Conservation (phyloP, 2,329 filamentous ascomycete species). For the Dissoconium aciculare region DNA sequence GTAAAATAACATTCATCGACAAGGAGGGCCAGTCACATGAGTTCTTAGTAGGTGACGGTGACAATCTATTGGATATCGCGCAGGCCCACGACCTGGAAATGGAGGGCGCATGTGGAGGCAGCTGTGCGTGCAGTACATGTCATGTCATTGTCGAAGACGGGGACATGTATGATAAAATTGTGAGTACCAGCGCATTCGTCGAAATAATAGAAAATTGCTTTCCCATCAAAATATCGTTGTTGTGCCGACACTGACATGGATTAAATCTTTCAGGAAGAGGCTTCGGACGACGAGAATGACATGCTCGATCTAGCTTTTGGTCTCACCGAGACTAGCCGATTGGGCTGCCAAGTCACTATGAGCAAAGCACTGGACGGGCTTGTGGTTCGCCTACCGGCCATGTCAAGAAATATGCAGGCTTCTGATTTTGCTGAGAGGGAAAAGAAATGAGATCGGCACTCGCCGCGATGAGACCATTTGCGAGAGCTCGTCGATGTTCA, state of each 20-base stretch:
- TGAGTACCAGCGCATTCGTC: constrained; percentile 4
- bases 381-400: constrained; percentile 69
- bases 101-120: constrained; percentile 92
- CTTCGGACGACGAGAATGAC: constrained; percentile 49
- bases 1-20: constrained; percentile 83
- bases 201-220: too few relatives aligned
- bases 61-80: constrained; percentile 89
- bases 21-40: constrained; percentile 67
- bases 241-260: too few relatives aligned
- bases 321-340: constrained; percentile 65
- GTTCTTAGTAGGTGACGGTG: constrained; percentile 67
- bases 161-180: constrained; percentile 35
- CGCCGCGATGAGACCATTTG: too few relatives aligned
- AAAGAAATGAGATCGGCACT: too few relatives aligned
- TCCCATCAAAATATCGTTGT: too few relatives aligned
- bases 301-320: constrained; percentile 87
- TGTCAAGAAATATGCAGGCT: constrained; percentile 92
- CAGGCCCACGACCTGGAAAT: constrained; percentile 93
- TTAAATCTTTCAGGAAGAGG: constrained; percentile 30
- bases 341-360: constrained; percentile 90
- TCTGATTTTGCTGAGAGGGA: constrained; percentile 57
- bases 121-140: constrained; percentile 84
- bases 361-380: constrained; percentile 76
- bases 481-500: too few relatives aligned
- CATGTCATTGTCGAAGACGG: constrained; percentile 72